These are phyloP conservation scores for Chlamydomonas sp. DNA, from an alignment of 139 green algal genomes.

Conservation along the genomic window DNA sequence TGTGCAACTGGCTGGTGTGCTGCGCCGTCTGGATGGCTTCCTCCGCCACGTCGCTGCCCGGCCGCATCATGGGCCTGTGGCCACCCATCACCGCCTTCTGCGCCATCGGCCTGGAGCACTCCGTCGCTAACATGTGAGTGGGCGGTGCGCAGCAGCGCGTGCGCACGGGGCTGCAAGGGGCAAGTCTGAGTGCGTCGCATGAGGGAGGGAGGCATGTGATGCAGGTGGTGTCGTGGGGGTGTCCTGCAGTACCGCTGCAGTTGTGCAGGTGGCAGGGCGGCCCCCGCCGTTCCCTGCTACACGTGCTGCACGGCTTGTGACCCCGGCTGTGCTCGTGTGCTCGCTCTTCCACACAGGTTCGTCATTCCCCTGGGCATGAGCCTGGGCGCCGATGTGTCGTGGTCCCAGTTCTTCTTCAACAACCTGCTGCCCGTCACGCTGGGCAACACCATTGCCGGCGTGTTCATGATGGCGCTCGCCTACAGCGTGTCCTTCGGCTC, in stretches of 20 bases:
- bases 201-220: not conserved
- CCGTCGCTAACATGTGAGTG: slow-evolving; percentile 37
- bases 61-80: slow-evolving; percentile 85
- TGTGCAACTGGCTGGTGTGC: slow-evolving; percentile 85
- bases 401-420: slow-evolving; percentile 73
- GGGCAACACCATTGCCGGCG: slow-evolving; percentile 55
- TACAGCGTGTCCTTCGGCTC: slow-evolving; percentile 17
- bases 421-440: slow-evolving; percentile 94
- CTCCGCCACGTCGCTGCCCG: slow-evolving; percentile 69
- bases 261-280: not conserved
- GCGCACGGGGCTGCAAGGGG: slow-evolving; percentile 24
- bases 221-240: not conserved
- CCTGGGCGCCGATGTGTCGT: slow-evolving; percentile 63
- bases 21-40: slow-evolving; percentile 85
- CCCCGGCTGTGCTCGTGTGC: not conserved
- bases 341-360: slow-evolving; percentile 75
- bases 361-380: slow-evolving; percentile 73
- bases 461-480: slow-evolving; percentile 39
- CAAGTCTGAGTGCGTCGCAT: not conserved
- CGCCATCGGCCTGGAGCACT: slow-evolving; percentile 88
- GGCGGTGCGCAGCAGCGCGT: not conserved
- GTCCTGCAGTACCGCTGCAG: too few species aligned
- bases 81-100: slow-evolving; percentile 88
- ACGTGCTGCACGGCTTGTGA: not conserved
- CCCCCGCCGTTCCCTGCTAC: not conserved